Conservation (phyloP, 208 protist genomes). For the Leishmania major region DNA sequence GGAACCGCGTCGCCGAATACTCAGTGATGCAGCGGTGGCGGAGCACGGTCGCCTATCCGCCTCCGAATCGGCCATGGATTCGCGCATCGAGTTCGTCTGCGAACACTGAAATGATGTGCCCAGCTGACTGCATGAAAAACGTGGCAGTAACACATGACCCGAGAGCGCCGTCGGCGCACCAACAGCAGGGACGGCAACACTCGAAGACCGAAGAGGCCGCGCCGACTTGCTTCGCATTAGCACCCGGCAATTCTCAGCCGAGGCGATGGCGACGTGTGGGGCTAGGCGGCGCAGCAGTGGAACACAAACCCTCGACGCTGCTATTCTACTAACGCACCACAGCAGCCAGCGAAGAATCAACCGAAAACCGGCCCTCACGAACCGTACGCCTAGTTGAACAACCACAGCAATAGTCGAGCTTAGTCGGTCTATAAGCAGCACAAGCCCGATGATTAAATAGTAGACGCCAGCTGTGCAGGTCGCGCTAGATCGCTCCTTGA, state of each 20-base stretch:
- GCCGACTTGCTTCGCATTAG: not conserved
- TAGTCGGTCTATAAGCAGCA: constrained; percentile 14
- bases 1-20: not conserved
- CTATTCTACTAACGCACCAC: not conserved
- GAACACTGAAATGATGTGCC: too few species aligned
- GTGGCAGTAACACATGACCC: not conserved
- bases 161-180: not conserved
- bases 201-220: not conserved
- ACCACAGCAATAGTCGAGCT: not conserved
- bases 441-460: constrained; percentile 28
- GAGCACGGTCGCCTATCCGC: not conserved
- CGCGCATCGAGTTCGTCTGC: not conserved
- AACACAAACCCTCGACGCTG: not conserved
- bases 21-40: not conserved
- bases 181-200: not conserved
- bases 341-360: not conserved
- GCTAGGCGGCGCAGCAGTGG: not conserved
- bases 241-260: not conserved
- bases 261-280: not conserved
- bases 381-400: not conserved
- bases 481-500: constrained; percentile 14
- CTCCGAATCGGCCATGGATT: not conserved
- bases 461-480: constrained; percentile 28
- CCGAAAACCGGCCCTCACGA: not conserved
- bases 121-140: not conserved